Percentiles rank a stretch among this genome's conserved stretches.
Conservation (phyloP, 352 stramenopile genomes). For the Plasmopara halstedii region DNA sequence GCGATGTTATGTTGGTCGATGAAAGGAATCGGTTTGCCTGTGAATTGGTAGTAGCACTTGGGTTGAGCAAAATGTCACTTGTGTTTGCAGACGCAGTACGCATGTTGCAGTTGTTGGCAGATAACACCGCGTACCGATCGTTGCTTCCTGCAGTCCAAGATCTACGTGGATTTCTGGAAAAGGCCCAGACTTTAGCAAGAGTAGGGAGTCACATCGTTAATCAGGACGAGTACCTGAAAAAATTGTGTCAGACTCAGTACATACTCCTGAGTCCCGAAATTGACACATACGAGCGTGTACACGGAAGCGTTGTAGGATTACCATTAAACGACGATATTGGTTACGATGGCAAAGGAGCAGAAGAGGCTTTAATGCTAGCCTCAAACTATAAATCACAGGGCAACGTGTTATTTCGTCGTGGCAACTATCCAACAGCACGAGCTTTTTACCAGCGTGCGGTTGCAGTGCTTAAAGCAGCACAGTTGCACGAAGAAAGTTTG, state of each 20-base stretch:
- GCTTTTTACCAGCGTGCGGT: constrained; percentile 60
- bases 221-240: constrained; percentile 37
- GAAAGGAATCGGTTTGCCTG: constrained; percentile 21
- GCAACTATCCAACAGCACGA: constrained; percentile 47
- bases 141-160: constrained; percentile 32
- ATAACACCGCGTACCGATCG: constrained; percentile 16
- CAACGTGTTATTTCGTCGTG: constrained; percentile 55
- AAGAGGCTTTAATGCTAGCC: constrained; percentile 17
- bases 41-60: constrained; percentile 39
- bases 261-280: constrained; percentile 36
- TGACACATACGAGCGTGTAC: constrained; percentile 34
- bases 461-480: constrained; percentile 32
- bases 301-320: constrained; percentile 51
- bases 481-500: constrained; percentile 37
- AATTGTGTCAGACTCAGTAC: constrained; percentile 36
- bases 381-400: constrained; percentile 39
- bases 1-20: background rate
- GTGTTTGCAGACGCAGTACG: constrained; percentile 48
- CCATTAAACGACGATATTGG: constrained; percentile 12
- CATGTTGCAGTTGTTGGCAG: constrained; percentile 55
- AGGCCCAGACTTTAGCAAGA: constrained; percentile 26
- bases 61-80: constrained; percentile 46
- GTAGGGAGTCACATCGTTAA: constrained; percentile 27
- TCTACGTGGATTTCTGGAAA: constrained; percentile 53
- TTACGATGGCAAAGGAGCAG: background rate